Evolutionary conservation across 768 basidiomycete species (phyloP), one percentile per base, ranked within the genome.

Genomic region (Serendipita indica): DNA sequence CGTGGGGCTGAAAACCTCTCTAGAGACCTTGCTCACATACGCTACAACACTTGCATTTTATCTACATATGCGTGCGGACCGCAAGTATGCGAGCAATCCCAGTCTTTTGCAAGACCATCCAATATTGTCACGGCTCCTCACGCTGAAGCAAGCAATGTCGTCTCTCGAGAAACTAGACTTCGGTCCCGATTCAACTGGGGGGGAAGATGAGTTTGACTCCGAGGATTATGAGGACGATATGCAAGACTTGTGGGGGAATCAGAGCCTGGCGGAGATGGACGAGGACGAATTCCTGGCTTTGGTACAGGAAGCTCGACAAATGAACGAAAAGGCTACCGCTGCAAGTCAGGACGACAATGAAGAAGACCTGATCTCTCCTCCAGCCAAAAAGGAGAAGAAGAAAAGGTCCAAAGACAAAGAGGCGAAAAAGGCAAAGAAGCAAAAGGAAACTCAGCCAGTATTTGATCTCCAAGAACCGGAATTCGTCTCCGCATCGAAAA

Each of bases 11-110:
- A 34, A 33, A 34, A 18, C 60, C 22, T 16, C 57, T 62, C 28
- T 69, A 97, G 93, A 98, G 75, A 79, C 91, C 1, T 74, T 94
- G 1, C 72, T 96, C 34, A 89, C 92, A 6, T 98, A 98, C 67
- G 77, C 88, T 18, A 88, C 91, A 0, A 84, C 82, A 1, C 82
- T 98, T 43, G 87, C 92, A 0, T 97, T 92, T 72, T 97, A 94
- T 72, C 73, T 98, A 37, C 82, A 92, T 68, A 75, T 98, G n/a
- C 81, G 87, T 16, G 75, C 86, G 22, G 77, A 77, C 37, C 74
- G 79, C 61, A 79, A 84, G 70, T 81, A 82, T 67, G 74, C 78
- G 4, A 74, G 75, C 58, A 77, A 74, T 33, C 84, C 79, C 7
- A 76, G 79, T 60, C 76, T 78, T 35, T 76, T 89, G 58, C 67